phyloP scores from a whole-genome alignment of 2,329 filamentous ascomycete genomes.

The Volutella citrinella region DNA sequence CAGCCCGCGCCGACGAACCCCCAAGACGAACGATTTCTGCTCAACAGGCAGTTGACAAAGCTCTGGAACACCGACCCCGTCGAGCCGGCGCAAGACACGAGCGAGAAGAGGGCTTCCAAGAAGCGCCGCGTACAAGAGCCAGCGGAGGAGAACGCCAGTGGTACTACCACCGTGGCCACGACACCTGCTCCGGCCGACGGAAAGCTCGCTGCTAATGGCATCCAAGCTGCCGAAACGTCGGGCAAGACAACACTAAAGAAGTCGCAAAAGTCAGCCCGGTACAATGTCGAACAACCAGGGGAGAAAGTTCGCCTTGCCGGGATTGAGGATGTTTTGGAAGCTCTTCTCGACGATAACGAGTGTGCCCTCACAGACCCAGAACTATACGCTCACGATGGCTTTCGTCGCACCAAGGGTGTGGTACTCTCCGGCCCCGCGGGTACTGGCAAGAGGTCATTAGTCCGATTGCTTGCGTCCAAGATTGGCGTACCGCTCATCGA shows the following conservation, averaged over 20 bases:
- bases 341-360: slow-evolving; percentile 15
- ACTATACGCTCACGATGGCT: slow-evolving; percentile 11
- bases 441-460: slow-evolving; percentile 77
- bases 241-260: slow-evolving; percentile 30
- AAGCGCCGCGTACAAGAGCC: slow-evolving; percentile 31
- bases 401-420: slow-evolving; percentile 48
- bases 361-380: slow-evolving; percentile 19
- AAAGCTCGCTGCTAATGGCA: slow-evolving; percentile 11
- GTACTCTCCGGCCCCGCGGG: slow-evolving; percentile 76
- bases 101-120: slow-evolving; percentile 27
- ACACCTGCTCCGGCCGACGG: slow-evolving; percentile 17
- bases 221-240: slow-evolving; percentile 18
- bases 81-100: slow-evolving; percentile 2
- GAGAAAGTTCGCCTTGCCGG: slow-evolving; percentile 27
- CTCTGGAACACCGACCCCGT: slow-evolving; percentile 32
- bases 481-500: slow-evolving; percentile 72
- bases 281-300: slow-evolving; percentile 26
- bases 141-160: slow-evolving; percentile 19
- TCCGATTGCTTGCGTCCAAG: slow-evolving; percentile 69
- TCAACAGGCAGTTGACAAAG: slow-evolving; percentile 42
- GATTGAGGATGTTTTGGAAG: slow-evolving; percentile 21
- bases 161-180: slow-evolving; percentile 11
- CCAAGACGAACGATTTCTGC: slow-evolving; percentile 35
- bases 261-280: slow-evolving; percentile 26
- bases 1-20: slow-evolving; percentile 28